Evolutionary conservation across 2,329 filamentous ascomycete genomes (phyloP).

Genomic region (Penicillium sp.): DNA sequence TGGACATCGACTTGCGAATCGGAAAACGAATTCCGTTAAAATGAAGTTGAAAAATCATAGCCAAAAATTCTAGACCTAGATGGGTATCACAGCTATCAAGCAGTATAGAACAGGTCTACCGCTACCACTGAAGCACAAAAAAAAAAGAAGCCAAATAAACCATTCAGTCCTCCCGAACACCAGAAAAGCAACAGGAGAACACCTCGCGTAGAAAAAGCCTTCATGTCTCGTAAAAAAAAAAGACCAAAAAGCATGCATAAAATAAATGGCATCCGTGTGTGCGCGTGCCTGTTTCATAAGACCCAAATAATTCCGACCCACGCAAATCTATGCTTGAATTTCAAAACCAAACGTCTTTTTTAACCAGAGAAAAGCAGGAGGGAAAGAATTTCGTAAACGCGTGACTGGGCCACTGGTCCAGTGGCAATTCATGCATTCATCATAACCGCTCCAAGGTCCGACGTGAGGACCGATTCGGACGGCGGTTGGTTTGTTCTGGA

Average conservation of each 20-base stretch:
- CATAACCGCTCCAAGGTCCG: conserved; percentile 31
- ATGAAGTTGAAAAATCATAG: not conserved
- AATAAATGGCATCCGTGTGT: not conserved
- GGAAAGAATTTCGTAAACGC: conserved; percentile 21
- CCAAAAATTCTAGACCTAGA: conserved; percentile 17
- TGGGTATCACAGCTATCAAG: conserved; percentile 28
- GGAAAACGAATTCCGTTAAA: conserved; percentile 16
- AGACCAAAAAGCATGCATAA: conserved; percentile 5
- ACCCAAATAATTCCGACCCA: conserved; percentile 13
- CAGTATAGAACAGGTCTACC: conserved; percentile 29
- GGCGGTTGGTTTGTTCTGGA: conserved; percentile 20
- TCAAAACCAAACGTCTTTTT: conserved; percentile 14
- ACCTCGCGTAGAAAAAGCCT: not conserved
- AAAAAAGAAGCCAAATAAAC: not conserved
- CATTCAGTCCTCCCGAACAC: conserved; percentile 7
- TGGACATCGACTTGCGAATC: not conserved
- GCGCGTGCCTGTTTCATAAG: conserved; percentile 1
- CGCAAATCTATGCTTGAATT: conserved; percentile 19
- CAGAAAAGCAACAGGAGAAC: conserved; percentile 3
- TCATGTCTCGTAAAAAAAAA: not conserved
- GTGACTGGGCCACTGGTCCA: not conserved
- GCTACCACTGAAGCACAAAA: conserved; percentile 17
- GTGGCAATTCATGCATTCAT: conserved; percentile 32
- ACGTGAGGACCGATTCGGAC: conserved; percentile 25
- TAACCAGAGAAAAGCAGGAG: conserved; percentile 4